These are phyloP conservation scores for Arabidopsis suecica DNA, from an alignment of 345 rosid species.

Conservation along the genomic window DNA sequence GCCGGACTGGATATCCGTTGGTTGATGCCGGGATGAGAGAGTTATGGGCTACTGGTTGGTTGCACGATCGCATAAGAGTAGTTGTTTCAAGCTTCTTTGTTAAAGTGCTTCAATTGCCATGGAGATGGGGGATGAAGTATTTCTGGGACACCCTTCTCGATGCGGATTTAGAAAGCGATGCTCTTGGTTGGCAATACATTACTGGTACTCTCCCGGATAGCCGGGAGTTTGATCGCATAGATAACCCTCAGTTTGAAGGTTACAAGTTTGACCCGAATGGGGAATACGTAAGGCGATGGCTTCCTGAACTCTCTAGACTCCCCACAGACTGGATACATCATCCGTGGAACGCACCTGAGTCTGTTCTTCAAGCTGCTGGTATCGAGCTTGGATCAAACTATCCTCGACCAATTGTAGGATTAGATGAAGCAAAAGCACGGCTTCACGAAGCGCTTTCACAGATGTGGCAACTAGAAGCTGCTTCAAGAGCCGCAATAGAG, in stretches of 20 bases:
- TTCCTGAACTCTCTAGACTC: slow-evolving; percentile 93
- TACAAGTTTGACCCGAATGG: slow-evolving; percentile 92
- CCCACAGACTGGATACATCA: slow-evolving; percentile 99
- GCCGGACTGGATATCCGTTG: slow-evolving; percentile 94
- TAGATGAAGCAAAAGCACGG: slow-evolving; percentile 85
- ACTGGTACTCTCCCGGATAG: slow-evolving; percentile 96
- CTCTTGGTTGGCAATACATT: slow-evolving; percentile 99
- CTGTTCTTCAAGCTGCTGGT: slow-evolving; percentile 95
- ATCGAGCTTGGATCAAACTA: slow-evolving; percentile 97
- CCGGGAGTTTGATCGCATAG: slow-evolving; percentile 86
- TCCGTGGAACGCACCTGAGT: slow-evolving; percentile 96
- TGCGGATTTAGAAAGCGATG: slow-evolving; percentile 95
- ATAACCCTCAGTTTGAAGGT: slow-evolving; percentile 97
- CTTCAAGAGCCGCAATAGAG: slow-evolving; percentile 93
- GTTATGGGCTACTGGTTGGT: slow-evolving; percentile 98
- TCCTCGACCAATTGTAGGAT: slow-evolving; percentile 80
- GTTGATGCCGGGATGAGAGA: slow-evolving; percentile 99
- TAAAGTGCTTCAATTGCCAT: slow-evolving; percentile 93
- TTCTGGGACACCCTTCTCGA: slow-evolving; percentile 98
- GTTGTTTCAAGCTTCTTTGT: slow-evolving; percentile 98
- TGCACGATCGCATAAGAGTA: slow-evolving; percentile 93
- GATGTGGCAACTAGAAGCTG: slow-evolving; percentile 97
- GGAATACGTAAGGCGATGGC: slow-evolving; percentile 97
- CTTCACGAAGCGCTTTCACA: slow-evolving; percentile 83
- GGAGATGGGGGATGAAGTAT: slow-evolving; percentile 99